Evolutionary conservation across 2,329 filamentous ascomycete genomes (phyloP).

Genomic region (Calonectria crousiana): DNA sequence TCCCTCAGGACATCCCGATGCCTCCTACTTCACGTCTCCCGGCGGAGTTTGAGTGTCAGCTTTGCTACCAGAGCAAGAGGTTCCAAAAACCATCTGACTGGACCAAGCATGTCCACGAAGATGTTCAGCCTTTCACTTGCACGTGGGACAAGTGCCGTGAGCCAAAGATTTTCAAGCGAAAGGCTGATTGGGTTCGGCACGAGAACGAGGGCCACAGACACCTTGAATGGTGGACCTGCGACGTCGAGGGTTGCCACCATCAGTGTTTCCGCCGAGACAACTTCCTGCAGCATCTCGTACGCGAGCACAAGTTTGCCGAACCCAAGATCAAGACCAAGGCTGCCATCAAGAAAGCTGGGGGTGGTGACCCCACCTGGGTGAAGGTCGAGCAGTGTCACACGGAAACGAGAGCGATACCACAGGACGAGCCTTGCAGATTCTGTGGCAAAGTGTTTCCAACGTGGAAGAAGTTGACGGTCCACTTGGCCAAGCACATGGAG

Average conservation of each 20-base stretch:
- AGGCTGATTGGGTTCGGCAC: conserved; percentile 95
- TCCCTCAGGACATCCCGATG: conserved; percentile 84
- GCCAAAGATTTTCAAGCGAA: conserved; percentile 92
- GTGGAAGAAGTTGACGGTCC: conserved; percentile 96
- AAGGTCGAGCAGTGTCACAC: conserved; percentile 83
- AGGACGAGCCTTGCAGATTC: conserved; percentile 87
- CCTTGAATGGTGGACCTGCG: conserved; percentile 91
- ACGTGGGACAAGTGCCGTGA: conserved; percentile 87
- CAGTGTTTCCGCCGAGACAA: conserved; percentile 91
- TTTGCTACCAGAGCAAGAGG: conserved; percentile 88
- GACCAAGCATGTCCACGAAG: conserved; percentile 96
- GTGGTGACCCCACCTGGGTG: conserved; percentile 76
- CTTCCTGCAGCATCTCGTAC: conserved; percentile 91
- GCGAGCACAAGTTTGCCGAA: conserved; percentile 89
- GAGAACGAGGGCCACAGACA: conserved; percentile 93
- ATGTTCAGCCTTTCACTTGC: conserved; percentile 93
- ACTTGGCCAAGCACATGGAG: conserved; percentile 95
- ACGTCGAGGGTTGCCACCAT: conserved; percentile 83
- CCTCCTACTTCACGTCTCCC: conserved; percentile 83
- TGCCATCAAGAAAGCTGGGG: conserved; percentile 70
- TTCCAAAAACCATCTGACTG: conserved; percentile 94
- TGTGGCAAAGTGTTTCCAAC: conserved; percentile 83
- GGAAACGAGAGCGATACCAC: conserved; percentile 74
- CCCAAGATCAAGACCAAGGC: conserved; percentile 83
- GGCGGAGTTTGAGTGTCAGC: conserved; percentile 88